phyloP scores from a whole-genome alignment of 2,329 filamentous ascomycete genomes.

The Huntiella decipiens region DNA sequence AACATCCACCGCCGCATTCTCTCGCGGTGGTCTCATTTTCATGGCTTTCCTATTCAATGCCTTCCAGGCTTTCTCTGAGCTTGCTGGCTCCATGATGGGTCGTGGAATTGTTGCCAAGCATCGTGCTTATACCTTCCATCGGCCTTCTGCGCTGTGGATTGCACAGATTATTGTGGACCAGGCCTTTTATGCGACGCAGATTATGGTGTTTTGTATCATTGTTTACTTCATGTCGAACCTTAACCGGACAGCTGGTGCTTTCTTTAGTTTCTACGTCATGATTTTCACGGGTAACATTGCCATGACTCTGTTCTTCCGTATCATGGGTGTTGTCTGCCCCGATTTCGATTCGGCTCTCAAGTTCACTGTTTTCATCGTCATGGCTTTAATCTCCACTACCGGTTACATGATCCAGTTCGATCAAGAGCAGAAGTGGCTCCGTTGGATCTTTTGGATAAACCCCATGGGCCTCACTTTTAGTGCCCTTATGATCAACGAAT shows the following conservation, averaged over 20 bases:
- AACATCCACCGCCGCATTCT: constrained; percentile 54
- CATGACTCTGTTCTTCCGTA: constrained; percentile 64
- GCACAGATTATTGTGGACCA: constrained; percentile 66
- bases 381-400: constrained; percentile 60
- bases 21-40: constrained; percentile 65
- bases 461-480: constrained; percentile 57
- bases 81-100: constrained; percentile 56
- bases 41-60: constrained; percentile 66
- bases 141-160: constrained; percentile 66
- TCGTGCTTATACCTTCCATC: constrained; percentile 63
- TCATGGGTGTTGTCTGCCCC: constrained; percentile 53
- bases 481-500: constrained; percentile 74
- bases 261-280: constrained; percentile 60
- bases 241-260: constrained; percentile 49
- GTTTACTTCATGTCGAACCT: constrained; percentile 65
- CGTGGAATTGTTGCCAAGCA: constrained; percentile 70
- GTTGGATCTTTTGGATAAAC: constrained; percentile 68
- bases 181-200: constrained; percentile 50
- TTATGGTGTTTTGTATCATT: constrained; percentile 53
- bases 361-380: constrained; percentile 60
- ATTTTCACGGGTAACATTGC: constrained; percentile 48
- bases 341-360: constrained; percentile 78
- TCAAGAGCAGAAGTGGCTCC: constrained; percentile 53
- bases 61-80: constrained; percentile 68
- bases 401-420: constrained; percentile 73